Evolutionary conservation across 495 filamentous ascomycete genomes (phyloP), one percentile per base, ranked within the genome.

Genomic region (Lichenothelia convexa): DNA sequence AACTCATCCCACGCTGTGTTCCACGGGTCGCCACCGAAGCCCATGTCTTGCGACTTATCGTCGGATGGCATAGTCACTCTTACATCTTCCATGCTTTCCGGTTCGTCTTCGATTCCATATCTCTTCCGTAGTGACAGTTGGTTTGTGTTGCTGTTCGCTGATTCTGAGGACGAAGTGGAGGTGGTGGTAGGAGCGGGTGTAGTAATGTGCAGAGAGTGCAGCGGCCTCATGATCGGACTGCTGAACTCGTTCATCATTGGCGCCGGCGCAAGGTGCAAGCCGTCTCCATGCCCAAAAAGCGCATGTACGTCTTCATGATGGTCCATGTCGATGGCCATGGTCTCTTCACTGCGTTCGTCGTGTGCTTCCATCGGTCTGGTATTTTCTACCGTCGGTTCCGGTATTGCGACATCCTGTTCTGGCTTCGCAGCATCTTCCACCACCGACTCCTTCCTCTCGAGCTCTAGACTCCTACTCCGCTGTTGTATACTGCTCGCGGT

Each of bases 1-100:
- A 80, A 61, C 43, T 84, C 78, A 58, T 75, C 50, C 58, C 59
- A 63, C n/a, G n/a, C n/a, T n/a, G n/a, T n/a, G n/a, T n/a, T n/a
- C n/a, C n/a, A n/a, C n/a, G n/a, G n/a, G n/a, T n/a, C n/a, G 17
- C 61, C 64, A 38, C 59, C 58, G 35, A 62, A 52, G 15, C 45
- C 36, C 33, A 53, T 49, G 34, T 60, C 60, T 31, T 16, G 24
- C 13, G 13, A 27, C 13, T 8, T 7, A 13, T 13, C 24, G 24
- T 8, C 24, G 6, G 30, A 7, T 7, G 11, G 7, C 7, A 32
- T 32, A 13, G 13, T 27, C 7, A 13, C 24, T 7, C 24, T 7
- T 13, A 13, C 30, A 6, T 54, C 45, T 41, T 53, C 44, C 27
- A n/a, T 11, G 32, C 18, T 40, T 11, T 19, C 11, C 12, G 32